Percentiles rank a stretch among this genome's conserved stretches.
phyloP scores from a whole-genome alignment of 1,284 basidiomycete genomes.

The Pseudozyma flocculosa region DNA sequence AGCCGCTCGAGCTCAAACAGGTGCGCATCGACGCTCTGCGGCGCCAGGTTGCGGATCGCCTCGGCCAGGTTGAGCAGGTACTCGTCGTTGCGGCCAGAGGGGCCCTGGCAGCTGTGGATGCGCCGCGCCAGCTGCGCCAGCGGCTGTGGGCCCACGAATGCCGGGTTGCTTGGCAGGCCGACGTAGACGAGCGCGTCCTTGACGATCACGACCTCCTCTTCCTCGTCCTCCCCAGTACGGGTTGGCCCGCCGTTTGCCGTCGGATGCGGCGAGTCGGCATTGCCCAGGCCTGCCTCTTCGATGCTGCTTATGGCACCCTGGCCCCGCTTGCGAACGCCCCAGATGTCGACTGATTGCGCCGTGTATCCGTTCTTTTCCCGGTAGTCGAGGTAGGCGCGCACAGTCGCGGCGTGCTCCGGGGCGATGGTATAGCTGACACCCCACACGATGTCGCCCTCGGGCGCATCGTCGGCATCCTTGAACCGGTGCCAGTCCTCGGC shows the following conservation, averaged over 20 bases:
- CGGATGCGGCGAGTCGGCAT: too few species aligned
- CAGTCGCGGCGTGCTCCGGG: conserved; percentile 70
- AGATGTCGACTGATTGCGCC: conserved; percentile 37
- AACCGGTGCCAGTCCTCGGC: conserved; percentile 70
- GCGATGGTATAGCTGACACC: conserved; percentile 83
- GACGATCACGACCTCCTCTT: conserved; percentile 64
- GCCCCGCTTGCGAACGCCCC: conserved; percentile 3
- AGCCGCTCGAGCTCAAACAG: conserved; percentile 71
- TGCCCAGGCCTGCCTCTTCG: not conserved
- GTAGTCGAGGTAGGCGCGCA: conserved; percentile 78
- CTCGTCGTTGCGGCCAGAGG: conserved; percentile 80
- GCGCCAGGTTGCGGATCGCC: conserved; percentile 70
- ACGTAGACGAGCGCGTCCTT: conserved; percentile 70
- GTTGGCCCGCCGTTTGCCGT: conserved; percentile 68
- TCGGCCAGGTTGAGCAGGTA: conserved; percentile 74
- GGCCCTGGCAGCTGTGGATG: conserved; percentile 74
- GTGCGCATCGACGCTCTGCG: conserved; percentile 74
- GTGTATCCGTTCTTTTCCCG: conserved; percentile 70
- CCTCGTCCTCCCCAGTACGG: conserved; percentile 59
- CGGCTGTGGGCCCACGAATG: conserved; percentile 78
- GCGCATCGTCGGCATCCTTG: conserved; percentile 61
- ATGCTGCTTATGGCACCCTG: not conserved
- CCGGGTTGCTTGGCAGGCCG: conserved; percentile 73
- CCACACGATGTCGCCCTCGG: conserved; percentile 68
- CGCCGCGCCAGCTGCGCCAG: conserved; percentile 68